Conservation (phyloP, 225 moss, liverwort and hornwort species). For the Pseudisothecium myosuroides region DNA sequence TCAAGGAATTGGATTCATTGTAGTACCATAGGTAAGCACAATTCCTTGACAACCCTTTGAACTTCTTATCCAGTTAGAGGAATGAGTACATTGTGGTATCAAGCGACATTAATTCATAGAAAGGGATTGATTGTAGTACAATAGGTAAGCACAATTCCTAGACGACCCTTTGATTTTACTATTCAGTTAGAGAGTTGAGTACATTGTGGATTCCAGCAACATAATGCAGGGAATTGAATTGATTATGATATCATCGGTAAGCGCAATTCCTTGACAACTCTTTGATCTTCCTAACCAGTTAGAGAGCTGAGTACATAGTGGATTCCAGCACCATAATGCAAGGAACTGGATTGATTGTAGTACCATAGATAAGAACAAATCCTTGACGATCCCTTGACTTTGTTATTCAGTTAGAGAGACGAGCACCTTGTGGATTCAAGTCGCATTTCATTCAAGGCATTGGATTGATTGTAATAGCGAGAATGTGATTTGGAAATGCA, state of each 20-base stretch:
- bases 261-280: neutral
- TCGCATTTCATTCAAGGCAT: neutral
- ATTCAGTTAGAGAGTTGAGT: neutral
- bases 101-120: neutral
- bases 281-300: neutral
- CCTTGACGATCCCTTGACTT: neutral
- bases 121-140: neutral
- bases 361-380: neutral
- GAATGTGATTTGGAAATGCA: constrained; percentile 1
- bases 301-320: neutral
- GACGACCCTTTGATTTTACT: neutral
- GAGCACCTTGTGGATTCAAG: too few relatives aligned
- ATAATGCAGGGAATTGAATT: neutral
- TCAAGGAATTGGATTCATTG: neutral
- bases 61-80: neutral
- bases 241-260: neutral
- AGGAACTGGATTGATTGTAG: neutral
- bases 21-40: neutral
- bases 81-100: neutral
- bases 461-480: neutral
- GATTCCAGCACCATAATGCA: neutral
- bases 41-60: neutral
- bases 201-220: neutral
- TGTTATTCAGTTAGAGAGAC: neutral
- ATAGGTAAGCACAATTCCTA: neutral